A percentile compares a stretch with the other conserved stretches of the same genome.
phyloP scores from a whole-genome alignment of 768 basidiomycete genomes.

The Mycena rebaudengoi region DNA sequence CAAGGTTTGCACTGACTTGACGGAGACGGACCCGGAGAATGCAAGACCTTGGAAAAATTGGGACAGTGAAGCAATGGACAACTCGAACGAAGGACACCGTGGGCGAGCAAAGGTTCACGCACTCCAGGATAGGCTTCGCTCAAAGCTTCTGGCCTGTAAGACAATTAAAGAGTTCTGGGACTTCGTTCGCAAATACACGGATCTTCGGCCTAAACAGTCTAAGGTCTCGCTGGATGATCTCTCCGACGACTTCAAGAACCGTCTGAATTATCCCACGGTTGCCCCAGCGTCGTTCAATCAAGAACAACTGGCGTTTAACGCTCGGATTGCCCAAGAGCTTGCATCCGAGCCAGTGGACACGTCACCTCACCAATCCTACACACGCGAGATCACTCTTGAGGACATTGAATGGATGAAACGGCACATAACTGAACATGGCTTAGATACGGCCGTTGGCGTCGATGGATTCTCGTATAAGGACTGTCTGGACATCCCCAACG shows the following conservation, averaged over 20 bases:
- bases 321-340: not conserved
- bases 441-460: conserved; percentile 2
- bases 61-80: not conserved
- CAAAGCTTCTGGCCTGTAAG: not conserved
- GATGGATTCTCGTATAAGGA: conserved; percentile 8
- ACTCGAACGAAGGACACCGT: not conserved
- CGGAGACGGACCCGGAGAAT: not conserved
- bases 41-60: not conserved
- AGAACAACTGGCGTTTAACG: not conserved
- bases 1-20: not conserved
- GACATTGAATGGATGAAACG: not conserved
- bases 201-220: not conserved
- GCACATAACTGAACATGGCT: not conserved
- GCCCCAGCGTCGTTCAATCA: not conserved
- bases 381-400: not conserved
- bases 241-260: not conserved
- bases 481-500: not conserved
- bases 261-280: not conserved
- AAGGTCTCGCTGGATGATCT: not conserved
- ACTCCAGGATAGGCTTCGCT: not conserved
- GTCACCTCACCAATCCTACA: not conserved
- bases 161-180: not conserved
- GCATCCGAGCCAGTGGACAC: not conserved
- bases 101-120: not conserved
- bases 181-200: not conserved